Percentiles rank a stretch among this genome's conserved stretches.
Evolutionary conservation across 2,329 filamentous ascomycete genomes (phyloP).

Genomic region (Beauveria sp.): DNA sequence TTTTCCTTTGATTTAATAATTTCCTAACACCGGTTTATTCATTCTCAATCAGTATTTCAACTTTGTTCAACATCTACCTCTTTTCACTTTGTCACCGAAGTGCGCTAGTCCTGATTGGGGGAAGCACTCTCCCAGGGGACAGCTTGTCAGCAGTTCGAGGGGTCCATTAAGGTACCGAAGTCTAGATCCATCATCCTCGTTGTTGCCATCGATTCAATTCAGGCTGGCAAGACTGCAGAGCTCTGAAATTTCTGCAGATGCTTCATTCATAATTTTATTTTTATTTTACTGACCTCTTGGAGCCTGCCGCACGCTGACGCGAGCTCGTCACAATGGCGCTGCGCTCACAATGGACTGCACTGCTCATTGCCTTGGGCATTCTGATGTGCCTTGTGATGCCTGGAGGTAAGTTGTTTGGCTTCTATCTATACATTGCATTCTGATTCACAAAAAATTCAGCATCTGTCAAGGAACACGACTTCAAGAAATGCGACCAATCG

Average conservation of each 20-base stretch:
- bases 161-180: not conserved
- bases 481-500: conserved; percentile 93
- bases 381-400: conserved; percentile 55
- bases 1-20: not conserved
- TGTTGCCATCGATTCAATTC: conserved; percentile 3
- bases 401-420: conserved; percentile 40
- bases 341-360: conserved; percentile 47
- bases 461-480: conserved; percentile 89
- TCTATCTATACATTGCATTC: not conserved
- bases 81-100: too few relatives aligned
- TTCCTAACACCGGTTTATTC: not conserved
- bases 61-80: too few relatives aligned
- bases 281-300: not conserved
- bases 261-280: not conserved
- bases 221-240: not conserved
- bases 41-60: too few relatives aligned
- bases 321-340: conserved; percentile 7
- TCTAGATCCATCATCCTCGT: not conserved
- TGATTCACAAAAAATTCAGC: conserved; percentile 39
- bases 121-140: conserved; percentile 8
- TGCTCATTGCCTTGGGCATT: conserved; percentile 51
- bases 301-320: not conserved
- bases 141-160: conserved; percentile 9
- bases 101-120: conserved; percentile 4
- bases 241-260: conserved; percentile 1